Evolutionary conservation across 805 yeast species (phyloP).

Genomic region (Candida succiphila): DNA sequence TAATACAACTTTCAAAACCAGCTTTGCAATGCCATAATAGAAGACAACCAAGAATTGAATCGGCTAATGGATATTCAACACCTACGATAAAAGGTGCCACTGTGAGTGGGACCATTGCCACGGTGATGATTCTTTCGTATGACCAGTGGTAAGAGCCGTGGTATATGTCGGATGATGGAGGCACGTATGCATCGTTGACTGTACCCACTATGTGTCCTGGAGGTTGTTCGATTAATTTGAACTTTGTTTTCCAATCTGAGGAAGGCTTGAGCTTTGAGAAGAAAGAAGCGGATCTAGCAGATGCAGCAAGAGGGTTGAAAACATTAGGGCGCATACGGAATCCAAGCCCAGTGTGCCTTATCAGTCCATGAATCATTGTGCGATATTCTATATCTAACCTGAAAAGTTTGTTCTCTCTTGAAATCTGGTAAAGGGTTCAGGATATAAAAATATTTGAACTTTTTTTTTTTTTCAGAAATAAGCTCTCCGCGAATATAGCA

Average conservation of each 20-base stretch:
- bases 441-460: no score
- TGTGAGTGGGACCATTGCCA: conserved; percentile 55
- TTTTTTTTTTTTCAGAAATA: no score
- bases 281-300: not conserved
- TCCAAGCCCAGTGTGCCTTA: no score
- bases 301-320: not conserved
- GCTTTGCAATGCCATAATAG: conserved; percentile 56
- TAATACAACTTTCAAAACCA: conserved; percentile 71
- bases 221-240: conserved; percentile 47
- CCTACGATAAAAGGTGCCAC: conserved; percentile 52
- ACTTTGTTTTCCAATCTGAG: no score
- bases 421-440: no score
- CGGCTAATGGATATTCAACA: conserved; percentile 41
- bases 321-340: no score
- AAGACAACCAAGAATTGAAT: conserved; percentile 44
- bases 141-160: conserved; percentile 76
- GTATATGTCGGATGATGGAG: conserved; percentile 41
- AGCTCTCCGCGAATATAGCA: no score
- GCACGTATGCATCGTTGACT: conserved; percentile 61
- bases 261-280: not conserved
- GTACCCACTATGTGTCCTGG: conserved; percentile 67
- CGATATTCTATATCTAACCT: no score
- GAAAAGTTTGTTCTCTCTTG: no score
- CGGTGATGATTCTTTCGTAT: conserved; percentile 50
- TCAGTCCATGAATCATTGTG: not conserved